Evolutionary conservation across 768 basidiomycete species (phyloP).

Genomic region (Pulveroboletus sp.): DNA sequence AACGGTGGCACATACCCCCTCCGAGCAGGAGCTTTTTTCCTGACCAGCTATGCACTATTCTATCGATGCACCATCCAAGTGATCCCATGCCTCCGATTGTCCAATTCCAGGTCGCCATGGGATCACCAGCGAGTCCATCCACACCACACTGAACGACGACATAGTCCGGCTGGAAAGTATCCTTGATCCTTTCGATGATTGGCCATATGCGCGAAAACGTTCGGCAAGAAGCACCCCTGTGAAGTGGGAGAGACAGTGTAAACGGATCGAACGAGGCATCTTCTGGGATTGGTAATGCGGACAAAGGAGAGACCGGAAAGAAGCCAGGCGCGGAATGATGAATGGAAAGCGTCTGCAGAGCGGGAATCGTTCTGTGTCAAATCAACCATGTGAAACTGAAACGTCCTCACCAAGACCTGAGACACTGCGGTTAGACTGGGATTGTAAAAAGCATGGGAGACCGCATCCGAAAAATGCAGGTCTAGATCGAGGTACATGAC

Average conservation of each 20-base stretch:
- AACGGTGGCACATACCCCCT: conserved; percentile 48
- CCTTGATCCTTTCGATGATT: conserved; percentile 56
- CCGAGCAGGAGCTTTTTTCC: conserved; percentile 71
- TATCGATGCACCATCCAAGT: conserved; percentile 64
- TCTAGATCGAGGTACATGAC: conserved; percentile 93
- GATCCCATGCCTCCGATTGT: conserved; percentile 56
- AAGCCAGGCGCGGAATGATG: conserved; percentile 84
- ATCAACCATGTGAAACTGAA: neutral
- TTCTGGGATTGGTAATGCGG: conserved; percentile 42
- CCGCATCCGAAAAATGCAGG: conserved; percentile 88
- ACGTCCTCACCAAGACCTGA: conserved; percentile 46
- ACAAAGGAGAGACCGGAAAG: conserved; percentile 65
- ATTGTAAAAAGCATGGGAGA: conserved; percentile 70
- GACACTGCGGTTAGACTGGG: conserved; percentile 33
- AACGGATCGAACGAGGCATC: conserved; percentile 47
- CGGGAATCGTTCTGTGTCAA: neutral
- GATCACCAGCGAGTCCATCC: conserved; percentile 85
- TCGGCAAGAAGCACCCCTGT: conserved; percentile 59
- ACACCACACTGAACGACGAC: conserved; percentile 84
- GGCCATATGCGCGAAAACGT: conserved; percentile 69
- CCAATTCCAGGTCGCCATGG: conserved; percentile 74
- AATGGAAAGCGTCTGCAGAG: conserved; percentile 72
- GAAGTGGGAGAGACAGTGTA: conserved; percentile 79
- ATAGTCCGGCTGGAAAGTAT: conserved; percentile 71
- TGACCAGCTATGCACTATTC: conserved; percentile 51